Evolutionary conservation across 345 rosid species (phyloP).

Genomic region (Murraya koenigii): DNA sequence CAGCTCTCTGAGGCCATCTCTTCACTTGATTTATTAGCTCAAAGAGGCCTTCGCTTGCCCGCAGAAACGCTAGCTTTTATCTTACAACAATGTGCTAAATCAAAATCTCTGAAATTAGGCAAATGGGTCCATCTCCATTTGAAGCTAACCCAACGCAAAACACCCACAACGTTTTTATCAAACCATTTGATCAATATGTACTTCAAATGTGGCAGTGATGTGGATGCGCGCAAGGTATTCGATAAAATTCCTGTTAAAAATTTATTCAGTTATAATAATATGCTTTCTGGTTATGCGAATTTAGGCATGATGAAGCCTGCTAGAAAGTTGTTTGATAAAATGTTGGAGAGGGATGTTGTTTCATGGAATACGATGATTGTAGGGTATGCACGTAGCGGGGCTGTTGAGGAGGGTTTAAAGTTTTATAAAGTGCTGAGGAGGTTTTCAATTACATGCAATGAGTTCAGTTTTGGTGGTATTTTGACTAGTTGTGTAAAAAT

Average conservation of each 20-base stretch:
- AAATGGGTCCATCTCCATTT: conserved; percentile 77
- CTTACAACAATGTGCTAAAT: conserved; percentile 38
- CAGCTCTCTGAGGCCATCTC: conserved; percentile 49
- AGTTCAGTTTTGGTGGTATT: conserved; percentile 65
- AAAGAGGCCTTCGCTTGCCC: conserved; percentile 59
- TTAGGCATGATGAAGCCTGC: conserved; percentile 60
- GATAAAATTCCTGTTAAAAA: conserved; percentile 55
- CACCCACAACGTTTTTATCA: conserved; percentile 47
- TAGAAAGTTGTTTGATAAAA: conserved; percentile 59
- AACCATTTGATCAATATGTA: conserved; percentile 60
- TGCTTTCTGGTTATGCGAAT: conserved; percentile 69
- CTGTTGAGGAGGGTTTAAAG: conserved; percentile 35
- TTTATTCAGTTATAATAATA: conserved; percentile 65
- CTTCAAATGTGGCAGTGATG: conserved; percentile 41
- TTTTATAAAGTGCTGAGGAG: conserved; percentile 57
- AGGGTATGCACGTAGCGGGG: conserved; percentile 52
- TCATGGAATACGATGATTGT: conserved; percentile 86
- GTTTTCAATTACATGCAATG: conserved; percentile 48
- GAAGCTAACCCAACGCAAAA: conserved; percentile 56
- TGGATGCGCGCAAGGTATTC: conserved; percentile 57
- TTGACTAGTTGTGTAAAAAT: conserved; percentile 58
- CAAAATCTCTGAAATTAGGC: conserved; percentile 53
- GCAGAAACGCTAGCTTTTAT: conserved; percentile 42
- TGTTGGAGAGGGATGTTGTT: conserved; percentile 67
- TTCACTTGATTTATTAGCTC: conserved; percentile 46